Evolutionary conservation across 2,329 filamentous ascomycete species (phyloP).

Genomic region (Hypoxylon sp.): DNA sequence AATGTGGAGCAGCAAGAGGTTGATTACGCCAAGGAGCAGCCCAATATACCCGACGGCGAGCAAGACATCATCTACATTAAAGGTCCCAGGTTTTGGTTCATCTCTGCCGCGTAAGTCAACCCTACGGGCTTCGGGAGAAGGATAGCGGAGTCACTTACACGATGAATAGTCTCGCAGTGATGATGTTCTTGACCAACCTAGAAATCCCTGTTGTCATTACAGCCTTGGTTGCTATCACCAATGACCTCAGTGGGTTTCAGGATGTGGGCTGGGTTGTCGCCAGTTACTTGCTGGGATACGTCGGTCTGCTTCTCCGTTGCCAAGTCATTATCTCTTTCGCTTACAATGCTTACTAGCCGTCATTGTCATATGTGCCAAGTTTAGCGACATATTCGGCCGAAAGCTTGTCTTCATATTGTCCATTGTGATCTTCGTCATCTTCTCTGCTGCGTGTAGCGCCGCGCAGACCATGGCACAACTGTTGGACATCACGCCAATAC

Average conservation of each 20-base stretch:
- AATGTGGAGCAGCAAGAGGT: neutral
- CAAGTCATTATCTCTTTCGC: neutral
- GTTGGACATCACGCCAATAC: slow-evolving; percentile 7
- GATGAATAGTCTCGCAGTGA: slow-evolving; percentile 31
- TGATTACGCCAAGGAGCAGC: neutral
- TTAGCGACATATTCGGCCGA: slow-evolving; percentile 39
- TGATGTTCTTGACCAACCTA: slow-evolving; percentile 44
- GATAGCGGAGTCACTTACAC: neutral
- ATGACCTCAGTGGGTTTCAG: slow-evolving; percentile 36
- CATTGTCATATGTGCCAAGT: slow-evolving; percentile 36
- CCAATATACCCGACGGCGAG: neutral
- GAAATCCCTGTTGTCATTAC: slow-evolving; percentile 45
- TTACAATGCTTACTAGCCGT: slow-evolving; percentile 11
- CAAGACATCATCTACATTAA: neutral
- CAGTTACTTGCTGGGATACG: slow-evolving; percentile 44
- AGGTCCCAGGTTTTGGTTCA: slow-evolving; percentile 1
- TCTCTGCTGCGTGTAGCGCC: slow-evolving; percentile 33
- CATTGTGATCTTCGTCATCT: slow-evolving; percentile 28
- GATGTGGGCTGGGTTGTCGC: slow-evolving; percentile 40
- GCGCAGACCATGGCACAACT: slow-evolving; percentile 37
- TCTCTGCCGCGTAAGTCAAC: neutral
- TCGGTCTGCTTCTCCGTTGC: slow-evolving; percentile 21
- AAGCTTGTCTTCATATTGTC: slow-evolving; percentile 19
- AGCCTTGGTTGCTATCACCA: slow-evolving; percentile 39
- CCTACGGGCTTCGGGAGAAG: neutral